Base-by-base conservation (phyloP, 768 basidiomycete genomes). In the Boletales sp. region DNA sequence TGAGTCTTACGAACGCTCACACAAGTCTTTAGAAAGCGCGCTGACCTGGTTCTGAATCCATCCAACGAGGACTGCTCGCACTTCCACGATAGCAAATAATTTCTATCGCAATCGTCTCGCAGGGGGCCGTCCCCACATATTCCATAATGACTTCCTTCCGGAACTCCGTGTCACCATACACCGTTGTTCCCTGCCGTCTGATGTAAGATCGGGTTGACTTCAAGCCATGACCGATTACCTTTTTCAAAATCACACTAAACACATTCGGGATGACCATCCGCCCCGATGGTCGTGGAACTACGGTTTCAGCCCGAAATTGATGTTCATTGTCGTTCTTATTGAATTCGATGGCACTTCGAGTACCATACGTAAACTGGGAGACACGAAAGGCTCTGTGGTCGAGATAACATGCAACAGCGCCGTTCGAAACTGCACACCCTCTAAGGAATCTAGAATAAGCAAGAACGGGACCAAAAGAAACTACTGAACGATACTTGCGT, bases 371-470 rank as follows among this genome's bases (percentile, higher is more conserved):
- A 40, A 61, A 65, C 46, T 68, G 76, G 8, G 73, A 59, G 5
- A 74, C 64, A 11, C 77, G 66, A 1, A 59, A 63, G 19, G 76
- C 76, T 24, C 62, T 65, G 46, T 73, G 73, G 50, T 78, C 73
- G 11, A 76, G 60, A 50, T 72, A 75, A 51, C 70, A 77, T 0
- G 69, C 69, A 10, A 75, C 51, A 12, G 72, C 76, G 2, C 76
- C 76, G 17, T 75, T 73, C 5, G 76, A 70, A 12, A 78, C 76
- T 0, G 74, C 76, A 45, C 75, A 77, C 30, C 70, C 74, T 29
- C 76, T 77, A 45, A n/a, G 8, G 13, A 5, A 24, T 24, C 24
- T 3, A 24, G 43, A 30, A 8, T 8, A n/a, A 8, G 31, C 41
- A 8, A 41, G 8, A 8, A 11, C 8, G 38, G 30, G 47, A 13